Conservation (phyloP, 345 rosid genomes). For the Eucalyptus decipiens region DNA sequence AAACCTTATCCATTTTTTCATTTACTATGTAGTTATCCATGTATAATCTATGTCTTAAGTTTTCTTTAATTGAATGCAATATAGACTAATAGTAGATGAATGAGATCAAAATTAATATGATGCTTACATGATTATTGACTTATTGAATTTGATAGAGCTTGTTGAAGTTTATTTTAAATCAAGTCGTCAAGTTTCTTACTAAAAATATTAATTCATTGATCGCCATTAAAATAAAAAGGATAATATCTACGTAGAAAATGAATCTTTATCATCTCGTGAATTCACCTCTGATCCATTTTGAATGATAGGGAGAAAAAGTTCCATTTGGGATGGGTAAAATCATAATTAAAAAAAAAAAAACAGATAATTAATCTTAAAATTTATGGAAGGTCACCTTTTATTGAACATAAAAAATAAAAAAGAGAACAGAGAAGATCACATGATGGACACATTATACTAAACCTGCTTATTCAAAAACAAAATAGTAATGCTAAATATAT, state of each 20-base stretch:
- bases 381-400: not conserved
- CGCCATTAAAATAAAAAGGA: too few species aligned
- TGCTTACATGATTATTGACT: accelerated
- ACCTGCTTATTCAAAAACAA: not conserved
- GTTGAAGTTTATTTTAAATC: not conserved
- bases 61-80: not conserved
- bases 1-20: not conserved
- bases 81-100: not conserved
- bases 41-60: accelerated
- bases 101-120: not conserved
- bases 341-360: not conserved
- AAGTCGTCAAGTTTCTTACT: not conserved
- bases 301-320: accelerated
- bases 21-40: not conserved
- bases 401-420: not conserved
- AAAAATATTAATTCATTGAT: accelerated
- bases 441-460: accelerated
- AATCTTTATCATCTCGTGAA: accelerated
- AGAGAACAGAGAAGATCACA: not conserved
- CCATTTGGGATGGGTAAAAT: not conserved
- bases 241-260: too few species aligned
- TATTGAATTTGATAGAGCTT: not conserved
- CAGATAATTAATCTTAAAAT: not conserved
- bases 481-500: not conserved
- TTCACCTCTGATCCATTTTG: not conserved